Percentiles rank a stretch among this genome's conserved stretches.
Conservation (phyloP, 2,329 filamentous ascomycete species). For the Macrophomina phaseolina region DNA sequence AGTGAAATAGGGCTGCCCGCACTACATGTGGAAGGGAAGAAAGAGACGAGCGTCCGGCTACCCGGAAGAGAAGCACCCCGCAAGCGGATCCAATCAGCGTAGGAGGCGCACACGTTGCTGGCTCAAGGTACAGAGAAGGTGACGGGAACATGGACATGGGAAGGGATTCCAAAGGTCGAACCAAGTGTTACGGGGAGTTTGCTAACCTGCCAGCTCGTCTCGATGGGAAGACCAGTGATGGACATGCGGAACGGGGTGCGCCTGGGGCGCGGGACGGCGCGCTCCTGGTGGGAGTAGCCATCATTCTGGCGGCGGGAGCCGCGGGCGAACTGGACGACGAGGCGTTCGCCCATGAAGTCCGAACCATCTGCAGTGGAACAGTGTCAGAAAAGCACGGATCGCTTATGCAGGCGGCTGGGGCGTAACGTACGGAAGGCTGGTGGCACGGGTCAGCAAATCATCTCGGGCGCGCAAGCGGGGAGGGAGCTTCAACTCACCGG, state of each 20-base stretch:
- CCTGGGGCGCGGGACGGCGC: slow-evolving; percentile 78
- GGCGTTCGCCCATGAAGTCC: slow-evolving; percentile 95
- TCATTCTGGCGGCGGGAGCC: slow-evolving; percentile 75
- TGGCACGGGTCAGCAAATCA: slow-evolving; percentile 34
- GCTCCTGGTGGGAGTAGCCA: slow-evolving; percentile 67
- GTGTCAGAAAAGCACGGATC: slow-evolving; percentile 26
- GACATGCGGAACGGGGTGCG: slow-evolving; percentile 97
- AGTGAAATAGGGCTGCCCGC: slow-evolving; percentile 13
- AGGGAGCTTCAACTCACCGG: slow-evolving; percentile 68
- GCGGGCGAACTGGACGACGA: slow-evolving; percentile 97
- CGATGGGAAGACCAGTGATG: slow-evolving; percentile 92
- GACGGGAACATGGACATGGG: slow-evolving; percentile 26
- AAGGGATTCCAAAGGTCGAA: slow-evolving; percentile 41
- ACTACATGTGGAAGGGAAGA: slow-evolving; percentile 18
- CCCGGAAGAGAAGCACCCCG: slow-evolving; percentile 24
- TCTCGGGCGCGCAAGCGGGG: slow-evolving; percentile 28
- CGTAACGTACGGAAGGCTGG: slow-evolving; percentile 62
- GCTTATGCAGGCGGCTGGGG: slow-evolving; percentile 24
- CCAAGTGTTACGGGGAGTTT: slow-evolving; percentile 54
- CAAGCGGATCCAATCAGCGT: slow-evolving; percentile 26
- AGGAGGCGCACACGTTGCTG: slow-evolving; percentile 23
- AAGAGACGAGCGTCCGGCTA: slow-evolving; percentile 26
- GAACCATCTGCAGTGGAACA: slow-evolving; percentile 74
- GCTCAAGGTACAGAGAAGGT: slow-evolving; percentile 22
- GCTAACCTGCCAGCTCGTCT: slow-evolving; percentile 99